Percentiles rank a stretch among this genome's conserved stretches.
Conservation (phyloP, 129 eudicot genomes). For the Escallonia rubra region DNA sequence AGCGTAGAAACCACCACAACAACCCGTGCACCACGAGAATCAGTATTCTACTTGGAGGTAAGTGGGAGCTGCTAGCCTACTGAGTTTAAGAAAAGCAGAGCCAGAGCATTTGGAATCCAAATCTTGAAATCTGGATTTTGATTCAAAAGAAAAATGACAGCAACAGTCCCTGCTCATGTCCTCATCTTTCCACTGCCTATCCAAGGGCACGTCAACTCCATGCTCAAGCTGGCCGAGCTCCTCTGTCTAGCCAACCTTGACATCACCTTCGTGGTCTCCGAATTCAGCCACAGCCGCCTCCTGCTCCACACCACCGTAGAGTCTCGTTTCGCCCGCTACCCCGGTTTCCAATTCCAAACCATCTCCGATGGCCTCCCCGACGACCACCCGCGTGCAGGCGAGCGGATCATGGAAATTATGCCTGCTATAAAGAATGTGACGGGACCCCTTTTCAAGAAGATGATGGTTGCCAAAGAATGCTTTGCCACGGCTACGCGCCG, state of each 20-base stretch:
- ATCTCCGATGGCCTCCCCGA: conserved; percentile 23
- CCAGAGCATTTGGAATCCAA: no score
- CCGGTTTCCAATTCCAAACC: conserved; percentile 10
- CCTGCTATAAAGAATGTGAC: neutral
- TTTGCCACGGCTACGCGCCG: neutral
- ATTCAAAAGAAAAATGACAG: neutral
- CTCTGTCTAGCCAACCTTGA: neutral
- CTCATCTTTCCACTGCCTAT: conserved; percentile 17
- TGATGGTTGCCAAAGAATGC: conserved; percentile 6
- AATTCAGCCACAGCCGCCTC: conserved; percentile 9
- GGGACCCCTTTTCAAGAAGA: conserved; percentile 8
- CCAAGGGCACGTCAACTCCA: conserved; percentile 18
- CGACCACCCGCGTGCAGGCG: conserved; percentile 10
- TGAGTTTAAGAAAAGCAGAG: no score
- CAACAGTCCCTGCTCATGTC: conserved; percentile 12
- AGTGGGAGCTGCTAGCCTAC: no score
- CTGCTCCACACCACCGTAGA: conserved; percentile 4
- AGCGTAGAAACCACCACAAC: no score
- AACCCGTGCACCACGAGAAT: no score
- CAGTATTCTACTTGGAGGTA: no score
- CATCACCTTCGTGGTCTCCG: conserved; percentile 13
- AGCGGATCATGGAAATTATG: neutral
- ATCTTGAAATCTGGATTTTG: neutral
- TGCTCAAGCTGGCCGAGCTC: conserved; percentile 23
- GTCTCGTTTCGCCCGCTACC: conserved; percentile 6